Conservation (phyloP, 805 yeast species). For the Kazachstania viticola region DNA sequence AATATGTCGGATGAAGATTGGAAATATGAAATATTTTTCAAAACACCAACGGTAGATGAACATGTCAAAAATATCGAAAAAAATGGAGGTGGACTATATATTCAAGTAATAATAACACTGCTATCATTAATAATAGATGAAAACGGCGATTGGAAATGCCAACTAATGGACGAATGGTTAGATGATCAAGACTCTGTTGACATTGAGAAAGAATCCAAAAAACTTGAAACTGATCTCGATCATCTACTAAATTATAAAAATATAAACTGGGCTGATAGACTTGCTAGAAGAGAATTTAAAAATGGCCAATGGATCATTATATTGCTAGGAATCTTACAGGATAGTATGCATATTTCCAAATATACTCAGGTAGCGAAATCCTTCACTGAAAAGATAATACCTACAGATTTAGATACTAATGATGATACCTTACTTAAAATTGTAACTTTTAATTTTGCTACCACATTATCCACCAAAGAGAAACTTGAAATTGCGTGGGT, state of each 20-base stretch:
- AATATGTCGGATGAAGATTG: slow-evolving; percentile 4
- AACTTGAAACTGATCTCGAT: slow-evolving; percentile 17
- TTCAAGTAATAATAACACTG: slow-evolving; percentile 15
- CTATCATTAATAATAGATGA: slow-evolving; percentile 17
- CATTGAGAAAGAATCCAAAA: neutral
- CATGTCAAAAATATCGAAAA: slow-evolving; percentile 8
- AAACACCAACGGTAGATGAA: slow-evolving; percentile 10
- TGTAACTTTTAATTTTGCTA: slow-evolving; percentile 41
- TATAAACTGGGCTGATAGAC: slow-evolving; percentile 63
- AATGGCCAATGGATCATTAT: slow-evolving; percentile 82
- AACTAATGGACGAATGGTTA: slow-evolving; percentile 18
- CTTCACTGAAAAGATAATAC: slow-evolving; percentile 47
- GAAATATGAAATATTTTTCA: slow-evolving; percentile 7
- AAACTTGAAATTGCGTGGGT: slow-evolving; percentile 49
- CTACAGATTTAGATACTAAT: slow-evolving; percentile 9
- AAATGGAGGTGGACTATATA: slow-evolving; percentile 11
- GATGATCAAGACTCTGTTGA: slow-evolving; percentile 8
- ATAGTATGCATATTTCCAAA: slow-evolving; percentile 17
- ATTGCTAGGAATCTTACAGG: slow-evolving; percentile 52
- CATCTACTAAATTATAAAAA: slow-evolving; percentile 41
- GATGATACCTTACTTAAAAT: too few relatives aligned
- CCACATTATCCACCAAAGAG: slow-evolving; percentile 36
- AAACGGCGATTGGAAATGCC: slow-evolving; percentile 19
- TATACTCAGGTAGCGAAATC: slow-evolving; percentile 29
- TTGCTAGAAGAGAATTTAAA: slow-evolving; percentile 57